Conservation (phyloP, 495 filamentous ascomycete genomes). For the Aspergillus asperescens region DNA sequence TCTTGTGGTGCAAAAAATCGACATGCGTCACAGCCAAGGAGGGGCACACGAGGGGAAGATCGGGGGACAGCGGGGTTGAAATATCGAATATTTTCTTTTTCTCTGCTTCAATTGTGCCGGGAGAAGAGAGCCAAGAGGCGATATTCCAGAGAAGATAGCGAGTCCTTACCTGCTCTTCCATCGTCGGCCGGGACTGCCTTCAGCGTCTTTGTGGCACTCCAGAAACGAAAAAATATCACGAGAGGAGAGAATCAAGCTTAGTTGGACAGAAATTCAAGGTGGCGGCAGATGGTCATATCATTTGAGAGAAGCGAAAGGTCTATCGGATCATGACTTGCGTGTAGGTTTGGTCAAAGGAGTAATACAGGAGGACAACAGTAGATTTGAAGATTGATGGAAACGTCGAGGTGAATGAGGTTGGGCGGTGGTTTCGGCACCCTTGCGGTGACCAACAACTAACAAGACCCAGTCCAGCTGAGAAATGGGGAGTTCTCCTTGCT, state of each 20-base stretch:
- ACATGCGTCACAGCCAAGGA: conserved; percentile 10
- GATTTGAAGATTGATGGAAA: neutral
- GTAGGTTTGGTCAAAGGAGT: neutral
- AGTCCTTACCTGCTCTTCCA: conserved; percentile 47
- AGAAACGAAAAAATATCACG: conserved; percentile 21
- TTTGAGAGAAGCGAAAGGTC: conserved; percentile 2
- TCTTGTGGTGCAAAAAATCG: neutral
- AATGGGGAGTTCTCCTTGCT: neutral
- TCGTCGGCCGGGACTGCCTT: conserved; percentile 44
- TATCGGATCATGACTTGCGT: conserved; percentile 20
- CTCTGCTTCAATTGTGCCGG: neutral
- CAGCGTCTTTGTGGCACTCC: conserved; percentile 22
- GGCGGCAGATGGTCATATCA: conserved; percentile 21
- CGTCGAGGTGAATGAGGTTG: neutral
- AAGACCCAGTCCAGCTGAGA: neutral
- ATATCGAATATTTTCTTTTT: conserved; percentile 1
- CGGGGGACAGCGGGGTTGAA: conserved; percentile 8
- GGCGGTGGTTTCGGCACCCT: conserved; percentile 15
- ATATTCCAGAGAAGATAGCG: neutral
- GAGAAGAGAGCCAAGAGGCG: conserved; percentile 3
- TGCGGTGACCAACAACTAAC: conserved; percentile 1
- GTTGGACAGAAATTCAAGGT: neutral
- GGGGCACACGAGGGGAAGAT: conserved; percentile 21
- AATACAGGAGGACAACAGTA: neutral
- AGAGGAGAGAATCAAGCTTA: conserved; percentile 15